phyloP scores from a whole-genome alignment of 192 early-diverging fungal species.

The Endogone sp. region DNA sequence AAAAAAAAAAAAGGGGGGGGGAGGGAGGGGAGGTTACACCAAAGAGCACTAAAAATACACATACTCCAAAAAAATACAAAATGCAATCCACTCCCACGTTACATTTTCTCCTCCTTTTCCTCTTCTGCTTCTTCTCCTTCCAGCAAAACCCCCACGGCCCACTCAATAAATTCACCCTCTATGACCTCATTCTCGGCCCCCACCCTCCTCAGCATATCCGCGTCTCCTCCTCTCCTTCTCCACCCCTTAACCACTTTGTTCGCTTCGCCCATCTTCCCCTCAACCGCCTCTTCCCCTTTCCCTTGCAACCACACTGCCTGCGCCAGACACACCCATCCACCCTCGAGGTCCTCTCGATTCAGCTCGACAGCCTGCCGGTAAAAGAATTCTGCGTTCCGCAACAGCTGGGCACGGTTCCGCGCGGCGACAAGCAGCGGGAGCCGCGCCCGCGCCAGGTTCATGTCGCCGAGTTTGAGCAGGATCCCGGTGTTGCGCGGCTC shows the following conservation, averaged over 20 bases:
- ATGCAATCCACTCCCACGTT: too few species aligned
- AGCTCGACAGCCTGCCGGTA: constrained; percentile 45
- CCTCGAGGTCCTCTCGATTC: constrained; percentile 26
- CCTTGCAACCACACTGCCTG: constrained; percentile 42
- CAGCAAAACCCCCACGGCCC: constrained; percentile 16
- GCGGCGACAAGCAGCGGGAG: constrained; percentile 32
- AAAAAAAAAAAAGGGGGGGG: too few species aligned
- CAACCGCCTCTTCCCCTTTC: constrained; percentile 34
- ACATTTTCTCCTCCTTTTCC: too few species aligned
- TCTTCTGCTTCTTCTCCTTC: constrained; percentile 20
- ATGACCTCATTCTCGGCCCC: constrained; percentile 20
- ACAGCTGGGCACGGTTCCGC: constrained; percentile 37
- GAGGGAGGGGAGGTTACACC: too few species aligned
- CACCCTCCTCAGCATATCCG: constrained; percentile 11
- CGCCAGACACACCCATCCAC: constrained; percentile 40
- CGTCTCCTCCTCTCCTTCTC: constrained; percentile 42
- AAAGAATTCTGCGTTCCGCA: constrained; percentile 49
- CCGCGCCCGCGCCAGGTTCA: constrained; percentile 37
- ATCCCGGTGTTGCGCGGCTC: constrained; percentile 49
- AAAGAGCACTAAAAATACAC: too few species aligned
- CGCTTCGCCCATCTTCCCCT: constrained; percentile 50
- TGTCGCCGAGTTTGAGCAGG: constrained; percentile 44
- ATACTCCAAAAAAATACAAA: too few species aligned
- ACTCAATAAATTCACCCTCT: constrained; percentile 23
- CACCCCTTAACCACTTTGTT: constrained; percentile 65